phyloP scores from a whole-genome alignment of 345 rosid species.

The Excoecaria agallocha region DNA sequence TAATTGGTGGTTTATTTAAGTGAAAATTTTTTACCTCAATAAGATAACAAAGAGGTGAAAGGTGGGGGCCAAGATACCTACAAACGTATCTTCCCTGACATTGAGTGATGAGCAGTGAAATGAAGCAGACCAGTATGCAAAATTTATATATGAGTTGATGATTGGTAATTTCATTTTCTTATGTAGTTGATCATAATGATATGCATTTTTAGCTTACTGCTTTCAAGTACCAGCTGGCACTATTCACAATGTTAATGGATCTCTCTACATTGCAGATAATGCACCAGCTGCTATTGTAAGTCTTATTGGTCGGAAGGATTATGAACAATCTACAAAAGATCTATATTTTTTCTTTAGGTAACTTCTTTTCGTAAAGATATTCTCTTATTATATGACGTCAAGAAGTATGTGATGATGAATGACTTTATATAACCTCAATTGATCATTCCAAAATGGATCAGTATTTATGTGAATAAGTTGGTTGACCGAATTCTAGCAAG shows the following conservation, averaged over 20 bases:
- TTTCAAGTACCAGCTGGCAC: background rate
- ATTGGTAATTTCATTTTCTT: slow-evolving; percentile 51
- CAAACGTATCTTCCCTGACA: slow-evolving; percentile 44
- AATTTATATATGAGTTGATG: slow-evolving; percentile 86
- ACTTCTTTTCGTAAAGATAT: background rate
- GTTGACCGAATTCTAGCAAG: no score
- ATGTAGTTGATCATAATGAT: background rate
- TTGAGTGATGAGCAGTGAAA: slow-evolving; percentile 53
- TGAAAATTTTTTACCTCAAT: no score
- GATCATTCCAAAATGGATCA: no score
- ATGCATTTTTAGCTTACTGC: slow-evolving; percentile 1
- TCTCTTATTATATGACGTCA: background rate
- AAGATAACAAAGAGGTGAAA: no score
- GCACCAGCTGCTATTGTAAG: slow-evolving; percentile 81
- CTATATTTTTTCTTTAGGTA: slow-evolving; percentile 97
- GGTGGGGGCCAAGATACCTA: no score
- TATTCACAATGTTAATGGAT: background rate
- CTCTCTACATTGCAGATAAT: slow-evolving; percentile 50
- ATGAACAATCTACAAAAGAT: slow-evolving; percentile 85
- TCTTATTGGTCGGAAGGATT: slow-evolving; percentile 89
- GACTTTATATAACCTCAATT: no score
- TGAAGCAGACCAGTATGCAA: slow-evolving; percentile 79
- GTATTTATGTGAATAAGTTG: no score
- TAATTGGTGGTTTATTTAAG: no score
- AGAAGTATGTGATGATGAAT: no score